These are phyloP conservation scores for Aspergillus conjunctus DNA, from an alignment of 495 filamentous ascomycete genomes.

Conservation along the genomic window DNA sequence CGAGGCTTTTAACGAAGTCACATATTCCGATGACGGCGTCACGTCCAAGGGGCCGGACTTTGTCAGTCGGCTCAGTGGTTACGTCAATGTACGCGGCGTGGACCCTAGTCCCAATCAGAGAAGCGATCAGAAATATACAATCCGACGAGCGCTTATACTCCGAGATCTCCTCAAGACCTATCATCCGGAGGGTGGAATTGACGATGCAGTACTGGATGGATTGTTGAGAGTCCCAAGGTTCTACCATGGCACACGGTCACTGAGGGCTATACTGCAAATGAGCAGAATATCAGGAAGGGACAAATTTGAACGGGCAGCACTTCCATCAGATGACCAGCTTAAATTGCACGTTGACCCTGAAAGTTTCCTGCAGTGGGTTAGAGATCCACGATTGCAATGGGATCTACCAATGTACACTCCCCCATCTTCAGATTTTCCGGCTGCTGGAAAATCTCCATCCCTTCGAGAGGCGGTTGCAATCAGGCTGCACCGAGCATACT, in stretches of 20 bases:
- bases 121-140: background rate
- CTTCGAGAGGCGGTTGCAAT: no score
- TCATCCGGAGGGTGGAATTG: background rate
- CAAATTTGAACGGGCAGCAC: background rate
- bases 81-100: conserved; percentile 1
- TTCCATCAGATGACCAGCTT: conserved; percentile 4
- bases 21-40: background rate
- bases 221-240: background rate
- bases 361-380: background rate
- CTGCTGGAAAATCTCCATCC: no score
- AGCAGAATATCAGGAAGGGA: background rate
- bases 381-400: background rate
- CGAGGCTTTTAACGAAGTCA: background rate
- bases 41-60: conserved; percentile 13
- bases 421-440: background rate
- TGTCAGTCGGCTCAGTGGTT: conserved; percentile 13
- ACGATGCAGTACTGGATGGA: background rate
- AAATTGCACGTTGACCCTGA: conserved; percentile 7
- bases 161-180: background rate
- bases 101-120: background rate
- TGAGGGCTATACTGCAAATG: conserved; percentile 4
- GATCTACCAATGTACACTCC: background rate
- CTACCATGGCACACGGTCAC: conserved; percentile 3
- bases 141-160: background rate
- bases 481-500: no score